Evolutionary conservation across 1,284 basidiomycete genomes (phyloP), one percentile per base, ranked within the genome.

Genomic region (Jaminaea rosea): DNA sequence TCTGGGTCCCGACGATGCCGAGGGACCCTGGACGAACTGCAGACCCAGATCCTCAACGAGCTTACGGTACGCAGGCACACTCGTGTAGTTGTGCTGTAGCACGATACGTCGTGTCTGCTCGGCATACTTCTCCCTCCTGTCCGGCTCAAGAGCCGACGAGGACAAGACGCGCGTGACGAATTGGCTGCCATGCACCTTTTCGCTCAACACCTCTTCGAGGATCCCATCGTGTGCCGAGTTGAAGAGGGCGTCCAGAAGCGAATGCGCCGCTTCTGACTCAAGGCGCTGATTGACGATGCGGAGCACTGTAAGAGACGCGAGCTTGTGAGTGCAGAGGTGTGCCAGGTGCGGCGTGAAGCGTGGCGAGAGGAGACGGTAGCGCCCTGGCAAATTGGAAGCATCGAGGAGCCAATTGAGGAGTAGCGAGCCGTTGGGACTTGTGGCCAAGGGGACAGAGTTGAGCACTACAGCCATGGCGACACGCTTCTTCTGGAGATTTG

Each of bases 371-470:
- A 98, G 79, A 49, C 86, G 84, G 77, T 93, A 97, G 37, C 94
- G 82, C 3, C 91, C 93, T 1, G 88, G 86, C 76, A 99, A 86
- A 58, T 83, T 83, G 37, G 90, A 93, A 0, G 88, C 86, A 69
- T 99, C 94, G 54, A 98, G 81, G 26, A 99, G 80, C 94, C 94
- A 98, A 2, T 92, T 97, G 47, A 99, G 78, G 47, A 98, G 78
- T 50, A 99, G 78, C 0, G 93, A 88, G 44, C 94, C 94, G 67
- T 99, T 99, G 10, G 91, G 88, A 72, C 94, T 97, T 27, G 93
- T 98, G 4, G 93, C 91, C 53, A 99, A 80, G 11, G 93, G 93
- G 53, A 98, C 96, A 6, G 92, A 94, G 77, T 98, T 96, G 66
- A 98, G 81, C 58, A 98, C 87, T 73, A 99, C 80, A 10, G 91